These are phyloP conservation scores for Pelargonium australe DNA, from an alignment of 441 rosid genomes.

Conservation along the genomic window DNA sequence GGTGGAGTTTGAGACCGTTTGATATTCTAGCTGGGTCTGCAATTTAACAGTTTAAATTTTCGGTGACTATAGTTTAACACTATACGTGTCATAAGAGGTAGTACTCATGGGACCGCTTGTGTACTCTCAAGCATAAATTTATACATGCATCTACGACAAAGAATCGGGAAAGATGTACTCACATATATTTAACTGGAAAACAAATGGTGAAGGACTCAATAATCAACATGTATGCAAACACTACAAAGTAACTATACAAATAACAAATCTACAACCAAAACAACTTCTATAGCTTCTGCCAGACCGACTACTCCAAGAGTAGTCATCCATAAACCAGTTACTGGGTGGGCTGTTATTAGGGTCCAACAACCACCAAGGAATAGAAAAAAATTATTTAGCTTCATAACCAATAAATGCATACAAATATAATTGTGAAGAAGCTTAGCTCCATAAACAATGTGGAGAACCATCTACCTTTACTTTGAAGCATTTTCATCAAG, in stretches of 20 bases:
- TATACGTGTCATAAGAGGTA: no score
- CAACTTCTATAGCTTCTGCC: no score
- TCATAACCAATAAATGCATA: not conserved
- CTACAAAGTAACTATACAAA: not conserved
- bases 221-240: not conserved
- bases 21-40: no score
- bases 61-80: no score
- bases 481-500: conserved; percentile 45
- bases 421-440: not conserved
- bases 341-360: not conserved
- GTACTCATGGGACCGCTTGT: not conserved
- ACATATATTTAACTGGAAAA: not conserved
- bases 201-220: not conserved
- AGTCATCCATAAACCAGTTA: no score
- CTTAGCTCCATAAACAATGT: not conserved
- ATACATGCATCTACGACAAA: not conserved
- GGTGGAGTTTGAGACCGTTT: no score
- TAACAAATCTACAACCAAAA: not conserved
- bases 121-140: not conserved
- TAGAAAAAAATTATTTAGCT: not conserved
- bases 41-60: no score
- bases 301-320: no score
- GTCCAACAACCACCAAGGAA: not conserved
- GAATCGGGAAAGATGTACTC: not conserved
- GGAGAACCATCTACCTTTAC: conserved; percentile 40